Percentiles rank a stretch among this genome's conserved stretches.
Evolutionary conservation across 2,329 filamentous ascomycete genomes (phyloP).

Genomic region (Apiospora arundinis): DNA sequence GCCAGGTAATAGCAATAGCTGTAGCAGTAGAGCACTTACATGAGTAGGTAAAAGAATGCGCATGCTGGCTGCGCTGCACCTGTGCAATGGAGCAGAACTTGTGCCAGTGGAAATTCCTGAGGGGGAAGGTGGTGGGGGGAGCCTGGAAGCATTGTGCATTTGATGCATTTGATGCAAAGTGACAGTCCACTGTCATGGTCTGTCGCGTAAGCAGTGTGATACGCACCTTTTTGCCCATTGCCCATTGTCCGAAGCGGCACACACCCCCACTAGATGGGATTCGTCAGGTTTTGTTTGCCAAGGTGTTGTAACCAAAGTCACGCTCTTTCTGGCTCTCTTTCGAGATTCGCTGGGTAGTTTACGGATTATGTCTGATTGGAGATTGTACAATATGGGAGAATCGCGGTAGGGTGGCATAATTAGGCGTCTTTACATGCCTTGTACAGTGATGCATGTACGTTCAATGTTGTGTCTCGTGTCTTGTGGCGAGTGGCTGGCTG

Average conservation of each 20-base stretch:
- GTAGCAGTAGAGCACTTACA: too few relatives aligned
- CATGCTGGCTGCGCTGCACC: background rate
- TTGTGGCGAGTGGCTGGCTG: conserved; percentile 9
- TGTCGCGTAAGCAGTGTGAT: conserved; percentile 9
- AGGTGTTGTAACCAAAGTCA: background rate
- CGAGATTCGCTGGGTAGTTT: background rate
- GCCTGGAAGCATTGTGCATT: background rate
- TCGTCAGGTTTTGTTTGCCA: background rate
- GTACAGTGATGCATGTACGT: background rate
- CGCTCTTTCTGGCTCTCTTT: background rate
- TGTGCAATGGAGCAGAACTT: background rate
- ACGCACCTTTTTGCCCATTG: background rate
- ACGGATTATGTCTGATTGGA: background rate
- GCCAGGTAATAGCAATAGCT: background rate
- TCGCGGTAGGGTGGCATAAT: background rate
- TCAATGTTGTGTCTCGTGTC: background rate
- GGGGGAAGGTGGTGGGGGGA: background rate
- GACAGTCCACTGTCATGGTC: background rate
- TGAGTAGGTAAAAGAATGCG: too few relatives aligned
- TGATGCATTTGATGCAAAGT: background rate
- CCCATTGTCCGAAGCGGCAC: background rate
- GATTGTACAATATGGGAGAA: background rate
- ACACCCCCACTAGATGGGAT: background rate
- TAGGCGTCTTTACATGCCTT: background rate
- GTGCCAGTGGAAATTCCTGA: too few relatives aligned